phyloP scores from a whole-genome alignment of 805 yeast species.

The Ogataea ganodermae region DNA sequence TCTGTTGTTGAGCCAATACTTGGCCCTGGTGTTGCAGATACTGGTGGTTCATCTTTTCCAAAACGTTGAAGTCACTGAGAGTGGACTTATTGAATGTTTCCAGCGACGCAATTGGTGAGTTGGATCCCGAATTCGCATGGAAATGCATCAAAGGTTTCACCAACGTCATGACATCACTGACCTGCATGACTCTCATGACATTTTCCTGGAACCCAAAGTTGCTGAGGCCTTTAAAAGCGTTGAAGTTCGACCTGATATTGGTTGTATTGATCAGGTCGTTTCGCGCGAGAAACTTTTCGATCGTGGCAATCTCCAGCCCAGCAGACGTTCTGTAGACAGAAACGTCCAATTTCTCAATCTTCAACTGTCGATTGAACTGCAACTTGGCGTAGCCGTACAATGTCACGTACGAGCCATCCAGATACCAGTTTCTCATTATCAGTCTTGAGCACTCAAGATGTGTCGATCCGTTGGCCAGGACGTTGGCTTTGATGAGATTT shows the following conservation, averaged over 20 bases:
- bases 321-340: slow-evolving; percentile 45
- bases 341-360: slow-evolving; percentile 73
- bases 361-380: slow-evolving; percentile 59
- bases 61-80: slow-evolving; percentile 18
- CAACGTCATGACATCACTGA: slow-evolving; percentile 76
- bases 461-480: slow-evolving; percentile 53
- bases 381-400: slow-evolving; percentile 64
- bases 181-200: slow-evolving; percentile 70
- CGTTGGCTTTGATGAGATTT: slow-evolving; percentile 51
- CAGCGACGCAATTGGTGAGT: slow-evolving; percentile 53
- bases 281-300: slow-evolving; percentile 44
- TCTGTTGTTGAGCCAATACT: slow-evolving; percentile 28
- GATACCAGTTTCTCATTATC: slow-evolving; percentile 51
- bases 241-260: slow-evolving; percentile 21
- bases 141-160: slow-evolving; percentile 60
- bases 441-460: slow-evolving; percentile 55
- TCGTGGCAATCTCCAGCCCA: slow-evolving; percentile 48
- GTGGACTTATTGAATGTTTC: slow-evolving; percentile 45
- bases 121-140: slow-evolving; percentile 47
- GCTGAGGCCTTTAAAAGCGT: slow-evolving; percentile 49
- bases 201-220: slow-evolving; percentile 64
- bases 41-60: slow-evolving; percentile 21
- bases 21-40: slow-evolving; percentile 27
- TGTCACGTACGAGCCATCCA: slow-evolving; percentile 70
- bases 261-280: slow-evolving; percentile 26